phyloP scores from a whole-genome alignment of 2,329 filamentous ascomycete genomes.

The Calcarisporium arbuscula region DNA sequence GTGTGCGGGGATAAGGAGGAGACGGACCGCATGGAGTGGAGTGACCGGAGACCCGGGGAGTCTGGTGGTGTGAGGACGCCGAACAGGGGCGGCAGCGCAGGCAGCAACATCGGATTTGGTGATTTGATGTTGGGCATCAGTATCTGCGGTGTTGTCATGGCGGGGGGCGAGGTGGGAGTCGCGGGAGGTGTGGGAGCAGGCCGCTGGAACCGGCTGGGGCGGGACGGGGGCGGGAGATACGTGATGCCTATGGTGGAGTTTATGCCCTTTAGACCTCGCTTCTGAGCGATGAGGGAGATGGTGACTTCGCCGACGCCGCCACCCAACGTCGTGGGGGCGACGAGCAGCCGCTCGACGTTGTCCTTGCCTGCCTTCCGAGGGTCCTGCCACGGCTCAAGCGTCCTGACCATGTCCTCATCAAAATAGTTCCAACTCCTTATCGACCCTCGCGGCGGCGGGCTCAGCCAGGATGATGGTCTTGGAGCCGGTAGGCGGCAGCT shows the following conservation, averaged over 20 bases:
- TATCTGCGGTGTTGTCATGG: slow-evolving; percentile 6
- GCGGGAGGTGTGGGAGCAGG: slow-evolving; percentile 12
- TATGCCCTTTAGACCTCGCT: slow-evolving; percentile 51
- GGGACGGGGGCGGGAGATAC: slow-evolving; percentile 51
- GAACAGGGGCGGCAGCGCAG: too few species aligned
- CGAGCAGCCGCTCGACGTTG: slow-evolving; percentile 36
- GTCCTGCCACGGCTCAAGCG: slow-evolving; percentile 41
- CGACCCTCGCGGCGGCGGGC: slow-evolving; percentile 54
- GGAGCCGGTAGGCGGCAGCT: slow-evolving; percentile 47
- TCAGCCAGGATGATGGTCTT: slow-evolving; percentile 61
- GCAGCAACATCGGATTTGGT: too few species aligned
- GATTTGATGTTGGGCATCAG: slow-evolving; percentile 3
- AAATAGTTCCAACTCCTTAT: slow-evolving; percentile 67
- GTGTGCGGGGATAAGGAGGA: slow-evolving; percentile 25
- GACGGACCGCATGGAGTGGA: slow-evolving; percentile 28
- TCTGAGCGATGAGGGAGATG: slow-evolving; percentile 58
- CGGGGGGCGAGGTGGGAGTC: slow-evolving; percentile 7
- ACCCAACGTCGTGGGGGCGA: slow-evolving; percentile 45
- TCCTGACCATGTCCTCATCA: slow-evolving; percentile 39
- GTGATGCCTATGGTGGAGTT: slow-evolving; percentile 68
- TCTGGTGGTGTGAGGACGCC: slow-evolving; percentile 28
- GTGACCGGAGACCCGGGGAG: slow-evolving; percentile 29
- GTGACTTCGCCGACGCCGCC: slow-evolving; percentile 62
- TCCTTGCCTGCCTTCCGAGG: slow-evolving; percentile 26
- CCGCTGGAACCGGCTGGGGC: slow-evolving; percentile 12